phyloP scores from a whole-genome alignment of 352 stramenopile species.

The Pythium grandisporangium region DNA sequence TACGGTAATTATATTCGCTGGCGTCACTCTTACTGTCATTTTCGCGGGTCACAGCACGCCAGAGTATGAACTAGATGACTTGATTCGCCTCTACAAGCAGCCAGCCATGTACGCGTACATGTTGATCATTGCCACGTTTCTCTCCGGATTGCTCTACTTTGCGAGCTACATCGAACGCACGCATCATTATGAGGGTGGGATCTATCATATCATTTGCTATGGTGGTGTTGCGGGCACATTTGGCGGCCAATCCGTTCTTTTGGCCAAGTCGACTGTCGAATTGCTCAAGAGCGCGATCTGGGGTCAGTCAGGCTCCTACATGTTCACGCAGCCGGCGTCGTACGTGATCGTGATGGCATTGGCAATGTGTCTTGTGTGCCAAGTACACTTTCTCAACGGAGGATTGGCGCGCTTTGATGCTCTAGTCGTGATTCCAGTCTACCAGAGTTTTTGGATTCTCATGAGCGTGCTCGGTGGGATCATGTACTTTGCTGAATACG shows the following conservation, averaged over 20 bases:
- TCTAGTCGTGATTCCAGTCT: slow-evolving; percentile 85
- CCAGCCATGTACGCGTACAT: slow-evolving; percentile 82
- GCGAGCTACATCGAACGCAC: slow-evolving; percentile 67
- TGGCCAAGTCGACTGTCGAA: slow-evolving; percentile 87
- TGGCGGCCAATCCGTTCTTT: slow-evolving; percentile 80
- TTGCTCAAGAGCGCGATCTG: slow-evolving; percentile 87
- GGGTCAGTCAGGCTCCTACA: slow-evolving; percentile 59
- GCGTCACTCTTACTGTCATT: slow-evolving; percentile 84
- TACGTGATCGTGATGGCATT: slow-evolving; percentile 77
- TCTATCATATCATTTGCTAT: slow-evolving; percentile 85
- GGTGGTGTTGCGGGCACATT: slow-evolving; percentile 83
- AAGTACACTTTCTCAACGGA: slow-evolving; percentile 86
- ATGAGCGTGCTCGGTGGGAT: slow-evolving; percentile 86
- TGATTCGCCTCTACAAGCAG: slow-evolving; percentile 76
- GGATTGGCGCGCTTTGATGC: slow-evolving; percentile 85
- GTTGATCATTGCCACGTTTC: slow-evolving; percentile 58
- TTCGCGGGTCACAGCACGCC: slow-evolving; percentile 83
- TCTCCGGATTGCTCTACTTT: slow-evolving; percentile 47
- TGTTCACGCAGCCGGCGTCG: slow-evolving; percentile 67
- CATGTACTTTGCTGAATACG: slow-evolving; percentile 91
- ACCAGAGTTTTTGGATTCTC: slow-evolving; percentile 89
- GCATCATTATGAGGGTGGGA: slow-evolving; percentile 49
- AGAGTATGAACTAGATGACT: slow-evolving; percentile 78
- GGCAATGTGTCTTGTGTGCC: slow-evolving; percentile 55
- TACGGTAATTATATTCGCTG: slow-evolving; percentile 84